Evolutionary conservation across 2,329 filamentous ascomycete genomes (phyloP).

Genomic region (Colletotrichum salicis): DNA sequence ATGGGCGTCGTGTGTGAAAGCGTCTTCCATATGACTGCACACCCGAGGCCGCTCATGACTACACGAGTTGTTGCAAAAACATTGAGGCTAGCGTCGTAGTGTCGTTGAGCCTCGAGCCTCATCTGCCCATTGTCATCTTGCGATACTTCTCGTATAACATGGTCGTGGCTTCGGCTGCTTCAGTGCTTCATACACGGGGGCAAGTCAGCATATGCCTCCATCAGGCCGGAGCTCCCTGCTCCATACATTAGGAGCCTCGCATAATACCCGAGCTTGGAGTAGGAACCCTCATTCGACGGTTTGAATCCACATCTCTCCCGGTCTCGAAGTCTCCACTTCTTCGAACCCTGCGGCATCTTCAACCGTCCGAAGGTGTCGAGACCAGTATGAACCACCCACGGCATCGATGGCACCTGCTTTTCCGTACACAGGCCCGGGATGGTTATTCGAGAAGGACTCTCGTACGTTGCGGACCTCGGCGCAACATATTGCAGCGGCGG

Average conservation of each 20-base stretch:
- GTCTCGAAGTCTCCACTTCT: constrained; percentile 1
- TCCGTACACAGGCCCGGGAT: neutral
- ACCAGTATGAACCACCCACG: neutral
- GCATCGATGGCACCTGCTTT: constrained; percentile 14
- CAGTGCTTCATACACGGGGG: neutral
- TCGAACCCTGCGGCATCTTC: neutral
- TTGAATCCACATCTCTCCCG: neutral
- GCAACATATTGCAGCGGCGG: neutral
- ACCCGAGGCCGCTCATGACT: neutral
- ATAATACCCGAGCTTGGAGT: neutral
- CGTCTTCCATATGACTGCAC: neutral
- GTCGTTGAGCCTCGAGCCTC: no score
- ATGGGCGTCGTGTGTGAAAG: neutral
- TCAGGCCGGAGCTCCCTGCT: neutral
- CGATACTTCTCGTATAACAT: neutral
- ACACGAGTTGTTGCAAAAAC: no score
- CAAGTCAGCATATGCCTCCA: neutral
- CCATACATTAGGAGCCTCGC: neutral
- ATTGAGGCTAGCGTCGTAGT: no score
- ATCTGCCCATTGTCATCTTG: neutral
- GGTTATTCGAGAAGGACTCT: constrained; percentile 15
- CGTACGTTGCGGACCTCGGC: neutral
- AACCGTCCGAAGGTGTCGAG: constrained; percentile 13
- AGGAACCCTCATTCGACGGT: neutral
- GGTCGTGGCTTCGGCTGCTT: neutral